Conservation (phyloP, 768 basidiomycete species). For the Kwoniella pini region DNA sequence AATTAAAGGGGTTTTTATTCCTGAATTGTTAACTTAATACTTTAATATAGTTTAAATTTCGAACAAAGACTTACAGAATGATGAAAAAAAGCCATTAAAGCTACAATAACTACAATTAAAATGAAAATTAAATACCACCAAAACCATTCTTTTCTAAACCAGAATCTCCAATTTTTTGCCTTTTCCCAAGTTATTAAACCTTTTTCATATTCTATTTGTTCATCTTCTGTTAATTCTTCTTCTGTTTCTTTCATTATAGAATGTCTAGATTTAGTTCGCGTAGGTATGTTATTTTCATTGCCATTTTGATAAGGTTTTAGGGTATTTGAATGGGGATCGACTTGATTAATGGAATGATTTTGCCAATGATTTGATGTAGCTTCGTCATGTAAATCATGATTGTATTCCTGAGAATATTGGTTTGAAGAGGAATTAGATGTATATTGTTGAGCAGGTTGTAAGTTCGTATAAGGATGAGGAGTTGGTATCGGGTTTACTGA, state of each 20-base stretch:
- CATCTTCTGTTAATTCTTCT: constrained; percentile 45
- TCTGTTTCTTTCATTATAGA: constrained; percentile 31
- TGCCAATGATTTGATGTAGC: no score
- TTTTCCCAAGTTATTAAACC: constrained; percentile 50
- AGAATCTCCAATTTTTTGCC: constrained; percentile 49
- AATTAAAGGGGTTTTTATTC: no score
- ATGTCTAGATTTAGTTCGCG: background rate
- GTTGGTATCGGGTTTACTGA: background rate
- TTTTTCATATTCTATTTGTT: constrained; percentile 40
- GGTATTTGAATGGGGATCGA: background rate
- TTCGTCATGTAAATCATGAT: no score
- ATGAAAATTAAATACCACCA: constrained; percentile 40
- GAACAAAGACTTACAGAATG: constrained; percentile 46
- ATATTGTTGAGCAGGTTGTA: background rate
- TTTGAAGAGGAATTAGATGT: no score
- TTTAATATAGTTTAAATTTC: no score
- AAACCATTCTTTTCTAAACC: constrained; percentile 52
- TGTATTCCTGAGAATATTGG: no score
- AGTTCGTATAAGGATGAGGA: background rate
- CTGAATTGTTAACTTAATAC: no score
- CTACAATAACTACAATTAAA: constrained; percentile 36
- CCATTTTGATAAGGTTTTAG: background rate
- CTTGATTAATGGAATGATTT: background rate
- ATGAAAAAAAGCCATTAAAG: constrained; percentile 43
- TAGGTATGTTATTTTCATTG: background rate